These are phyloP conservation scores for Silene latifolia DNA, from an alignment of 148 eudicot genomes.

Conservation along the genomic window DNA sequence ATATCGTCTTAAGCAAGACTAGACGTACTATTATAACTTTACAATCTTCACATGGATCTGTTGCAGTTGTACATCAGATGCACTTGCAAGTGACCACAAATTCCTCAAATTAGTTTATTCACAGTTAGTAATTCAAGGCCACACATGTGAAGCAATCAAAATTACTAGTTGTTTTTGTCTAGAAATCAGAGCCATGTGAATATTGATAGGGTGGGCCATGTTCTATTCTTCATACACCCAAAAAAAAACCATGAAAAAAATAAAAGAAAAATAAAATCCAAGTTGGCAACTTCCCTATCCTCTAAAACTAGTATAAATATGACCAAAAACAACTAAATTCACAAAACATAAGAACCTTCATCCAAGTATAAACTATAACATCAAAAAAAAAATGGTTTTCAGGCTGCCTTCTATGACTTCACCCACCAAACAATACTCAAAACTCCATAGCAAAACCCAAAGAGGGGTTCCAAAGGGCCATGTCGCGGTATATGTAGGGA, in stretches of 20 bases:
- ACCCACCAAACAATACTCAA: constrained; percentile 33
- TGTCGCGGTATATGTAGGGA: constrained; percentile 56
- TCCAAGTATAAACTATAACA: constrained; percentile 2
- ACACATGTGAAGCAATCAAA: constrained; percentile 11
- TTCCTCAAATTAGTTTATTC: constrained; percentile 15
- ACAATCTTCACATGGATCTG: constrained; percentile 20
- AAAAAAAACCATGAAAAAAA: not conserved
- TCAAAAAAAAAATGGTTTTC: constrained; percentile 37
- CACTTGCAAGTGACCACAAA: constrained; percentile 20
- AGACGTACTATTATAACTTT: too few species aligned
- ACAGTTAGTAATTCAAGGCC: constrained; percentile 11
- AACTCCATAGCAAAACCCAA: constrained; percentile 29
- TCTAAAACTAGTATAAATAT: constrained; percentile 17
- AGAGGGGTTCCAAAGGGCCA: constrained; percentile 50
- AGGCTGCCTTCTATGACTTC: constrained; percentile 32
- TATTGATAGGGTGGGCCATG: constrained; percentile 25
- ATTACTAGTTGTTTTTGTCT: constrained; percentile 3
- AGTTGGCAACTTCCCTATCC: constrained; percentile 13
- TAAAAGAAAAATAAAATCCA: not conserved
- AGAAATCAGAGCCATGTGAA: constrained; percentile 23
- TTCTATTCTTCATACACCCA: constrained; percentile 11
- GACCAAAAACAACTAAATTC: not conserved
- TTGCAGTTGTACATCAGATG: constrained; percentile 20
- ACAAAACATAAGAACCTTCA: constrained; percentile 13
- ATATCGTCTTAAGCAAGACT: too few species aligned